phyloP scores from a whole-genome alignment of 805 yeast species.

The Lipomyces spencermartinsiae region DNA sequence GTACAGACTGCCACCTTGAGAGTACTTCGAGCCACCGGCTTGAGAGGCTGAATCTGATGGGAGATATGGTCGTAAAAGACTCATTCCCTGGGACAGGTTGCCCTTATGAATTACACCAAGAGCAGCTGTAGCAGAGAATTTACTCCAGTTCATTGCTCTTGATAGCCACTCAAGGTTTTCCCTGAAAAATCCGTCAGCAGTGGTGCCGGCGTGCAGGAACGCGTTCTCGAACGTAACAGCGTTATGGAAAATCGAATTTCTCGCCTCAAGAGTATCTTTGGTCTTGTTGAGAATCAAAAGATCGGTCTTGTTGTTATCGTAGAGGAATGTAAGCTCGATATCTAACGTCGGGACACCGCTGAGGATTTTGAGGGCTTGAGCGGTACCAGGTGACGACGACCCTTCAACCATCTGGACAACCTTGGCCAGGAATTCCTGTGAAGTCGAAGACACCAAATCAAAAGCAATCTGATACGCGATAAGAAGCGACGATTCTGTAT shows the following conservation, averaged over 20 bases:
- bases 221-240: slow-evolving; percentile 96
- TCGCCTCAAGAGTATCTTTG: slow-evolving; percentile 81
- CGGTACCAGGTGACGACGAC: slow-evolving; percentile 37
- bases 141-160: slow-evolving; percentile 98
- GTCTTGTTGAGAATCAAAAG: slow-evolving; percentile 79
- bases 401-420: slow-evolving; percentile 49
- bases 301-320: slow-evolving; percentile 87
- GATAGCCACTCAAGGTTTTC: slow-evolving; percentile 94
- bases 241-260: slow-evolving; percentile 91
- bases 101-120: slow-evolving; percentile 97
- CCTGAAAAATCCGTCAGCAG: slow-evolving; percentile 90
- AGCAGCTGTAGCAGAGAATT: slow-evolving; percentile 97
- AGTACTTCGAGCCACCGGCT: slow-evolving; percentile 53
- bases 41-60: slow-evolving; percentile 63
- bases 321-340: slow-evolving; percentile 83
- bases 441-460: slow-evolving; percentile 88
- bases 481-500: slow-evolving; percentile 53
- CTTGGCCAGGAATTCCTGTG: slow-evolving; percentile 80
- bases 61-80: slow-evolving; percentile 85
- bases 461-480: slow-evolving; percentile 93
- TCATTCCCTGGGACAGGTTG: slow-evolving; percentile 86
- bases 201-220: slow-evolving; percentile 93
- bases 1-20: slow-evolving; percentile 93
- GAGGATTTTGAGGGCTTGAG: slow-evolving; percentile 67
- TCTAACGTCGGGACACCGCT: slow-evolving; percentile 96